Conservation (phyloP, 208 protist species). For the Porcisia deanei region DNA sequence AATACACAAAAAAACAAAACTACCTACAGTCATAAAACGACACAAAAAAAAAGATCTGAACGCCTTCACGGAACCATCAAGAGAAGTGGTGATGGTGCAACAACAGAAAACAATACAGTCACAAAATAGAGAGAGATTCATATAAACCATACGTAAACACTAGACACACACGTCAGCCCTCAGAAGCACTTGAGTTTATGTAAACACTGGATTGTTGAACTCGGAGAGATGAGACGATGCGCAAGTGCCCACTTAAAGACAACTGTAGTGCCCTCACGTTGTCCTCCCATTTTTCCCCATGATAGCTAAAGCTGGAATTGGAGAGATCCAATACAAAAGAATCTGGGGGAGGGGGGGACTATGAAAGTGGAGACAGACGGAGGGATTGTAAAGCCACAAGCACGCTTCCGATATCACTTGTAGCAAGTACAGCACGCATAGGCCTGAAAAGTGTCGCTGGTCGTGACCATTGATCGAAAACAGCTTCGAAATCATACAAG, state of each 20-base stretch:
- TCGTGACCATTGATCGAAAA: not conserved
- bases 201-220: not conserved
- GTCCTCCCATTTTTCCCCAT: not conserved
- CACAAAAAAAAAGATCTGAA: conserved; percentile 18
- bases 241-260: not conserved
- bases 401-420: not conserved
- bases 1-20: conserved; percentile 11
- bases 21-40: conserved; percentile 13
- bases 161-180: not conserved
- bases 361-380: conserved; percentile 5
- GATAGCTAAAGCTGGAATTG: not conserved
- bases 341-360: not conserved
- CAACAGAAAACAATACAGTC: conserved; percentile 1
- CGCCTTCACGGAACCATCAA: not conserved
- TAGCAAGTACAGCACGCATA: not conserved
- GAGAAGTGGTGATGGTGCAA: not conserved
- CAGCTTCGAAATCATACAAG: not conserved
- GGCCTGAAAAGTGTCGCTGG: not conserved
- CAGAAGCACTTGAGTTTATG: not conserved
- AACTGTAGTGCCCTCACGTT: not conserved
- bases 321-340: not conserved
- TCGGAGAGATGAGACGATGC: not conserved
- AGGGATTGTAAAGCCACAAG: not conserved
- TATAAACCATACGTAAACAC: not conserved
- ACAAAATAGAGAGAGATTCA: not conserved